Conservation (phyloP, 805 yeast species). For the Saccharomycopsis capsularis region DNA sequence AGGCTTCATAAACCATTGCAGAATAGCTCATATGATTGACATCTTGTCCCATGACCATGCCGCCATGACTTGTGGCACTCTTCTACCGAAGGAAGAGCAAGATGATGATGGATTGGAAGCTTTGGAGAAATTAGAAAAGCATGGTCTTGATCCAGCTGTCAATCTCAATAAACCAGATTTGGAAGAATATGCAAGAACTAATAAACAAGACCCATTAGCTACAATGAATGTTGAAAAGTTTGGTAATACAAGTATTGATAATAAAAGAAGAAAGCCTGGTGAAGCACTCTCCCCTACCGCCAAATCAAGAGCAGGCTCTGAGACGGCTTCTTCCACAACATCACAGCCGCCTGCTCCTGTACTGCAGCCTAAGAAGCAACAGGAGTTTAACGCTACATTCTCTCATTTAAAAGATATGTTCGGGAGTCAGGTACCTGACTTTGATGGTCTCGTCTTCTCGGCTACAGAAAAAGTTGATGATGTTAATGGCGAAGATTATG, state of each 20-base stretch:
- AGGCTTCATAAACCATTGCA: constrained; percentile 71
- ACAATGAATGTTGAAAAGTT: constrained; percentile 2
- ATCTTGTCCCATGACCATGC: constrained; percentile 70
- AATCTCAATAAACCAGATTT: constrained; percentile 16
- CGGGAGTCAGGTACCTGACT: constrained; percentile 13
- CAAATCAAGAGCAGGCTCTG: neutral
- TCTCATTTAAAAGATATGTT: constrained; percentile 16
- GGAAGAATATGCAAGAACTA: constrained; percentile 13
- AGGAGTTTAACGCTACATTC: neutral
- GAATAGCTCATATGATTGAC: constrained; percentile 67
- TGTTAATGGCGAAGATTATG: neutral
- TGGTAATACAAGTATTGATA: neutral
- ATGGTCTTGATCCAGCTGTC: constrained; percentile 19
- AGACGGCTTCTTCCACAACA: neutral
- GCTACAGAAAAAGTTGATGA: constrained; percentile 16
- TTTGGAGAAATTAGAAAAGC: constrained; percentile 30
- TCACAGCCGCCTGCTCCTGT: neutral
- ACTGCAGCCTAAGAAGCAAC: constrained; percentile 3
- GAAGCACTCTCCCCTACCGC: constrained; percentile 2
- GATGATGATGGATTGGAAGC: constrained; percentile 43
- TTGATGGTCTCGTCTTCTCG: constrained; percentile 11
- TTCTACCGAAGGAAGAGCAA: constrained; percentile 48
- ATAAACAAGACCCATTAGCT: constrained; percentile 10
- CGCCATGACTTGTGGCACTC: constrained; percentile 57
- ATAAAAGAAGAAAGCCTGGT: constrained; percentile 1